Conservation (phyloP, 176 grass and related monocot genomes). For the Rhipidocladum racemiflorum region DNA sequence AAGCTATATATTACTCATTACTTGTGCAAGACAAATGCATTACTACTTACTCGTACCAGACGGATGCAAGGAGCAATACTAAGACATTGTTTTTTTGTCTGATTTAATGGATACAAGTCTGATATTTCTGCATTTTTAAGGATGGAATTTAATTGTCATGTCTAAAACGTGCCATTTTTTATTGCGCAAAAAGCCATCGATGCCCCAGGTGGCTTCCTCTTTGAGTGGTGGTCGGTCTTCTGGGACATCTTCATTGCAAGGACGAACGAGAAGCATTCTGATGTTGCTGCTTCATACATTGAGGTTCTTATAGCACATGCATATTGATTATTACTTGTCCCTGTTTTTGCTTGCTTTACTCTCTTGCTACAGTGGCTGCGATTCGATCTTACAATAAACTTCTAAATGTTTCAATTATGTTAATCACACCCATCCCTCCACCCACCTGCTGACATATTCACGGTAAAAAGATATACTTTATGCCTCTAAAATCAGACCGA, state of each 20-base stretch:
- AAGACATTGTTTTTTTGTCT: neutral
- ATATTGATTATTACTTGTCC: conserved; percentile 20
- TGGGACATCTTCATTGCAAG: conserved; percentile 87
- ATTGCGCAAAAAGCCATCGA: conserved; percentile 52
- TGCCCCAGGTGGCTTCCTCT: conserved; percentile 67
- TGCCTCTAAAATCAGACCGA: neutral
- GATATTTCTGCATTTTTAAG: conserved; percentile 25
- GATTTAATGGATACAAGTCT: neutral
- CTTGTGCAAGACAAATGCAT: conserved; percentile 6
- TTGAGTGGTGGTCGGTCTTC: conserved; percentile 84
- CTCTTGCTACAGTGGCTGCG: neutral
- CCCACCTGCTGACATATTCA: neutral
- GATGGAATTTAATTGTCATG: neutral
- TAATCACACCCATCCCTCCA: neutral
- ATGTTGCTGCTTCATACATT: conserved; percentile 61
- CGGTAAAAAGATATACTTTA: neutral
- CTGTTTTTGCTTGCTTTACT: neutral
- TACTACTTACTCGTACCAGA: neutral
- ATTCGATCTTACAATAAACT: neutral
- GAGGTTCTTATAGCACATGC: conserved; percentile 41
- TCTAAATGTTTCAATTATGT: neutral
- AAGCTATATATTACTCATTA: neutral
- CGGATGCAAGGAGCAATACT: neutral
- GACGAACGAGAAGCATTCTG: conserved; percentile 71
- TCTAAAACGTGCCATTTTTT: neutral